Base-by-base conservation (phyloP, 2,329 filamentous ascomycete species). In the Nigrospora oryzae region DNA sequence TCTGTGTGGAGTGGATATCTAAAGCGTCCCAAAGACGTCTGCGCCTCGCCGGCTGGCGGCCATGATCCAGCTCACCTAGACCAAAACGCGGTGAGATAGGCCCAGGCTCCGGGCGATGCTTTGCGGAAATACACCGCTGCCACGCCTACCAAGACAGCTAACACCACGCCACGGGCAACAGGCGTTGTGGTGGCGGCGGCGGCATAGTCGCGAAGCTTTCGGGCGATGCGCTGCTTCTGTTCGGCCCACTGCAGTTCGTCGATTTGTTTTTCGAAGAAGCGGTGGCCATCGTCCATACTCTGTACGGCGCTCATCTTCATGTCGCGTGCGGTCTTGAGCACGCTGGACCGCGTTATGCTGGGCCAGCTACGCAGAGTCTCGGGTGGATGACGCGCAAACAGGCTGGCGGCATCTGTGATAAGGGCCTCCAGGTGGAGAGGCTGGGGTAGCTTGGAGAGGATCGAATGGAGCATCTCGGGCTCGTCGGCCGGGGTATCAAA, bases 401-500 rank as follows among this genome's bases (percentile, higher is more conserved):
- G 73, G 28, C 60, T 59, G 3, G 79, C 71, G 1, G 91, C 81
- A 42, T 75, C 72, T 15, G 70, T 60, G 50, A 98, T 84, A 43
- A 96, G 75, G 8, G 69, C 70, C 53, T 98, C 91, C 19, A 98
- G 69, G 58, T 94, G 78, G 46, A 95, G 78, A 15, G 84, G 83
- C 42, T 81, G 76, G 1, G 93, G 93, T 7, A 98, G 75, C 63
- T 93, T 95, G 36, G 87, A 88, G 12, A 98, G 77, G 33, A 87
- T 83, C 48, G 84, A 86, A 62, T 95, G 89, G 19, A 98, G 76
- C 79, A 98, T 94, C 57, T 97, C 91, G 7, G 88, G 84, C 61
- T 95, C 89, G 52, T 94, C 86, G 16, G 73, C 64, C 2, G 84
- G 79, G n/a, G 89, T 86, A 42, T 87, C 84, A 51, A 97, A 77